Evolutionary conservation across 352 stramenopile genomes (phyloP).

Genomic region (Phytophthora pseudosyringae): DNA sequence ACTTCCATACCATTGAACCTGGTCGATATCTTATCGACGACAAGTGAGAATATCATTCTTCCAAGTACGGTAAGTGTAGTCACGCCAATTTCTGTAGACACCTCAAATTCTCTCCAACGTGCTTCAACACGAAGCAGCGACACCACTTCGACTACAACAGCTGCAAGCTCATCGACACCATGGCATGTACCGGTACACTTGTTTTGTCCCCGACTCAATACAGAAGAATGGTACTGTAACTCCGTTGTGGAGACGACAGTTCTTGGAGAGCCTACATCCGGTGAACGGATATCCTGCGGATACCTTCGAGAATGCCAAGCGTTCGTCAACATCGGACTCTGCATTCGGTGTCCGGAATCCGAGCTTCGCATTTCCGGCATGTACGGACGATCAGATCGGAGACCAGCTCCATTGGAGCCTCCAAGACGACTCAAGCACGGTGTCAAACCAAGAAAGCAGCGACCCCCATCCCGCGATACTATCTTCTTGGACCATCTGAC

Average conservation of each 20-base stretch:
- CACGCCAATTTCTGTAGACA: not conserved
- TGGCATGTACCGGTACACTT: not conserved
- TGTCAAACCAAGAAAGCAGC: slow-evolving; percentile 11
- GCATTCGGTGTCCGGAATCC: slow-evolving; percentile 1
- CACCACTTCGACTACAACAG: slow-evolving; percentile 27
- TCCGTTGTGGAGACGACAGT: slow-evolving; percentile 2
- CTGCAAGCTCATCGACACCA: slow-evolving; percentile 7
- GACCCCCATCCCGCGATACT: slow-evolving; percentile 24
- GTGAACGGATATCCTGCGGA: slow-evolving; percentile 6
- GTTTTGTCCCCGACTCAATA: slow-evolving; percentile 21
- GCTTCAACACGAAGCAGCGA: slow-evolving; percentile 22
- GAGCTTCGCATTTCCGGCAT: slow-evolving; percentile 2
- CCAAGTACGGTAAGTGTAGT: not conserved
- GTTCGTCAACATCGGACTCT: not conserved
- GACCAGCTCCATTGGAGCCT: slow-evolving; percentile 27
- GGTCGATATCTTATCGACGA: slow-evolving; percentile 1
- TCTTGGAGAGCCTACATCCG: slow-evolving; percentile 6
- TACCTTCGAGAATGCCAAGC: not conserved
- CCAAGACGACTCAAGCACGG: slow-evolving; percentile 9
- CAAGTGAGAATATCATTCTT: not conserved
- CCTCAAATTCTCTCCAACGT: slow-evolving; percentile 12
- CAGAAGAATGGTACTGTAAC: not conserved
- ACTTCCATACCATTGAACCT: not conserved
- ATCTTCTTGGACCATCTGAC: slow-evolving; percentile 37
- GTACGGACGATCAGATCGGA: slow-evolving; percentile 32